Conservation (phyloP, 1,284 basidiomycete species). For the Lentinula novae-zelandiae region DNA sequence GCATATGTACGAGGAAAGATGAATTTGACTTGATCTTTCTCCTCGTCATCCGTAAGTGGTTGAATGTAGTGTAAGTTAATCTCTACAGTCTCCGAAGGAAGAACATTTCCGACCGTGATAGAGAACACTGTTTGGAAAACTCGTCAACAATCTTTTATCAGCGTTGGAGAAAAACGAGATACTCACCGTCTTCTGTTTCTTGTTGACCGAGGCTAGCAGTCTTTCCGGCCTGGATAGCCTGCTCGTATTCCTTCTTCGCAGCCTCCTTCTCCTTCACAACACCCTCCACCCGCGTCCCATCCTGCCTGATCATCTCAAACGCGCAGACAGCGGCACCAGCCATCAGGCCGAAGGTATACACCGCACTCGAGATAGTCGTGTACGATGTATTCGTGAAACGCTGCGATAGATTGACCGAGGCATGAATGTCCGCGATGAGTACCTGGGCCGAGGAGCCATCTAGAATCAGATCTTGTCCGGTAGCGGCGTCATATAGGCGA, state of each 20-base stretch:
- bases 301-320: neutral
- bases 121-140: slow-evolving; percentile 5
- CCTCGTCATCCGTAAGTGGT: slow-evolving; percentile 14
- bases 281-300: slow-evolving; percentile 1
- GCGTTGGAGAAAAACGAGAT: neutral
- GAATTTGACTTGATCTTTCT: slow-evolving; percentile 10
- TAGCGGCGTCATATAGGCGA: neutral
- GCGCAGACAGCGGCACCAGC: neutral
- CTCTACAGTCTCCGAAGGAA: slow-evolving; percentile 5
- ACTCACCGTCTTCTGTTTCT: neutral
- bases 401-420: neutral
- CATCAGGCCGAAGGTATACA: neutral
- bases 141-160: neutral
- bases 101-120: slow-evolving; percentile 11
- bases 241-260: neutral
- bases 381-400: neutral
- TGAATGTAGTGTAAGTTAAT: slow-evolving; percentile 11
- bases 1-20: slow-evolving; percentile 11
- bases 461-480: neutral
- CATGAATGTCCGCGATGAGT: neutral
- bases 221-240: neutral
- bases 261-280: neutral
- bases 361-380: neutral
- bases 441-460: neutral
- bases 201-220: neutral